Evolutionary conservation across 306 rosid genomes (phyloP), one percentile per base, ranked within the genome.

Genomic region (Trifolium repens): DNA sequence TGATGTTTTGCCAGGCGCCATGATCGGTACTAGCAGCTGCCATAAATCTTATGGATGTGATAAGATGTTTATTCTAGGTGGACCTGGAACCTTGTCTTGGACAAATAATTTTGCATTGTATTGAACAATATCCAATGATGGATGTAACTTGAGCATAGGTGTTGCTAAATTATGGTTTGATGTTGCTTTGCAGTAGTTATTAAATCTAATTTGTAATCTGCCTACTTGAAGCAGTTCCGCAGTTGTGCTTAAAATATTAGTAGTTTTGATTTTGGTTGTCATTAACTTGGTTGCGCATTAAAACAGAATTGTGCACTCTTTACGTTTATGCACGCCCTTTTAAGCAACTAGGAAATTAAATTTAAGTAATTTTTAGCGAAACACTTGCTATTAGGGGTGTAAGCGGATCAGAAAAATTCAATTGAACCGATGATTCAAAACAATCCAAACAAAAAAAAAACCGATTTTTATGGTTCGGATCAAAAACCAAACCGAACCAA

Each of bases 21-120:
- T 69, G 98, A 93, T 72, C 91, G 96, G 57, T 80, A 89, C 87
- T 93, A 90, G 86, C 27, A 14, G 61, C 70, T 65, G 76, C 63
- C 55, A 24, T 70, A 79, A 78, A 65, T 67, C 62, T 64, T 47
- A 46, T 53, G 77, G 81, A 58, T 78, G 71, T 79, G 74, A 61
- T 60, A 71, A 47, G 75, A 76, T 84, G 79, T 83, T 69, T 84
- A 58, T 73, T 70, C 73, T 82, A 76, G 88, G 83, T 84, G 83
- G 84, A 81, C 80, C 84, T 79, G 72, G 79, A 83, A 81, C 77
- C 66, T 77, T 32, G 16, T 84, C 83, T 90, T 71, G 86, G 81
- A 86, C 82, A 53, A 82, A 71, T 79, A 74, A 76, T 81, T 62
- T 79, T 77, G 80, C 70, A 24, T 53, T 75, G 82, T 82, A 74